Percentiles rank a stretch among this genome's conserved stretches.
phyloP scores from a whole-genome alignment of 352 stramenopile genomes.

The Blastocystis sp. region DNA sequence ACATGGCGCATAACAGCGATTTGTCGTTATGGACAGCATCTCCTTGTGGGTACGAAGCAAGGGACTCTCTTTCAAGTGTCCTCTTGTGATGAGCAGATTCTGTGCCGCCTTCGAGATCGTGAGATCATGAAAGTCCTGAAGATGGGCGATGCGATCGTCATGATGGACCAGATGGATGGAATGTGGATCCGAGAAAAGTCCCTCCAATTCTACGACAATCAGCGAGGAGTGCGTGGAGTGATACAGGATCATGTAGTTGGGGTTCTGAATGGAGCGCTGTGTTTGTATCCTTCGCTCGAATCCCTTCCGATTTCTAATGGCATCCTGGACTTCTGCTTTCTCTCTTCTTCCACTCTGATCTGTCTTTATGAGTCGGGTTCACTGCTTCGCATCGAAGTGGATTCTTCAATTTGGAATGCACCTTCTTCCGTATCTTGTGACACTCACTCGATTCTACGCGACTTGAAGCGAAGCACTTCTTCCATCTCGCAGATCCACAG shows the following conservation, averaged over 20 bases:
- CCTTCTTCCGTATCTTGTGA: background rate
- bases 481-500: background rate
- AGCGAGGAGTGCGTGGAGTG: background rate
- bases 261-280: background rate
- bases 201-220: background rate
- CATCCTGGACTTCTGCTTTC: background rate
- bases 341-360: background rate
- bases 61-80: background rate
- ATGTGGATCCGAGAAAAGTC: background rate
- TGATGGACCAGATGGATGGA: background rate
- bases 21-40: background rate
- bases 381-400: background rate
- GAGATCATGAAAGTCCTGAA: background rate
- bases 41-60: background rate
- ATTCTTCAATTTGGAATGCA: background rate
- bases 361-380: background rate
- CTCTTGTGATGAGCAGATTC: background rate
- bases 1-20: background rate
- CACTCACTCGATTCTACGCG: background rate
- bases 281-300: background rate
- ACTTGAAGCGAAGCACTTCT: background rate
- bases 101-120: background rate
- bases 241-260: background rate
- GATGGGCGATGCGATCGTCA: background rate
- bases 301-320: background rate